Evolutionary conservation across 2,329 filamentous ascomycete genomes (phyloP), one percentile per base, ranked within the genome.

Genomic region (Colletotrichum lentis): DNA sequence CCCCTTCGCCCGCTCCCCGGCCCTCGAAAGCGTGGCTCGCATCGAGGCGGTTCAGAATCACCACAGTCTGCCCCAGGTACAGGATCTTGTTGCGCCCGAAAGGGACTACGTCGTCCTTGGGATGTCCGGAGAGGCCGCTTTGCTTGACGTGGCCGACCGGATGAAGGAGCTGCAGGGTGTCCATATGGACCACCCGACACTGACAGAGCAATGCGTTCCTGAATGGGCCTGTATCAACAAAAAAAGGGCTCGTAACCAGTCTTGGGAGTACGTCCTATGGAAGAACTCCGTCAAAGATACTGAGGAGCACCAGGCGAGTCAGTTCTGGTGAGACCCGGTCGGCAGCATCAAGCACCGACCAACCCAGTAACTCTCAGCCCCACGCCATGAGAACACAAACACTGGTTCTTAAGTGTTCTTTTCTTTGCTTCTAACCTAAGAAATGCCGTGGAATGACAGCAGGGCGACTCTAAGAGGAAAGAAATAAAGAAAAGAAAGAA

Each of bases 241-340:
- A 7, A 37, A 35, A 35, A 59, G 3, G 39, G 18, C 14, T 10
- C 37, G 41, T 22, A 50, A 54, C 5, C 50, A 60, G 43, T 3
- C 35, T 10, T 61, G 55, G 66, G 66, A 68, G 27, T 22, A 68
- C 14, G 18, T 27, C 5, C 8, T 68, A 3, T 65, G 62, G 62
- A 47, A 50, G 24, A 43, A 50, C 44, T 18, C 20, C 1, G 31
- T 20, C 5, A 50, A 58, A 35, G 46, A 57, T 3, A 20, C 49
- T 3, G 18, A 22, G 14, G 43, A 52, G 16, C 44, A 67, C 31
- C 37, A 49, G 27, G 47, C 39, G 37, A 52, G 31, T 22, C 22
- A 39, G n/a, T 65, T 65, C 54, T 68, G 65, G 62, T 68, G 24
- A 49, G n/a, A 14, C 5, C 16, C 27, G 35, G 10, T 16, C 14